Conservation (phyloP, 306 rosid genomes). For the Clitoria ternatea region DNA sequence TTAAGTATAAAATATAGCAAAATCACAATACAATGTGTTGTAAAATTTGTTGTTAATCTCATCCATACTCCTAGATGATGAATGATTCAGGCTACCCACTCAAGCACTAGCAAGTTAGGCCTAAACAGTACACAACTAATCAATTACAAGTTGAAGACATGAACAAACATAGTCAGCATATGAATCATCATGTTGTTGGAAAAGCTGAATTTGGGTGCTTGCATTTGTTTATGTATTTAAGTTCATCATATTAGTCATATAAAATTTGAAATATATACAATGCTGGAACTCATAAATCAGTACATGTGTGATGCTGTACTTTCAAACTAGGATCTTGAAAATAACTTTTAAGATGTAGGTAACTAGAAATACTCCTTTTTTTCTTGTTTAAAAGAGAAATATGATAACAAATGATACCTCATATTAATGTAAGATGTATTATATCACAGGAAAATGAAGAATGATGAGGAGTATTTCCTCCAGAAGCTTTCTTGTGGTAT, state of each 20-base stretch:
- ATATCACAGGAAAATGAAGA: constrained; percentile 64
- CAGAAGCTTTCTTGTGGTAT: constrained; percentile 53
- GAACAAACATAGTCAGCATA: neutral
- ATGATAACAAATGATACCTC: neutral
- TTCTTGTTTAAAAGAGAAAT: neutral
- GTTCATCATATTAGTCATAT: neutral
- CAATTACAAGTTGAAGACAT: neutral
- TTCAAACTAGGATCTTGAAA: neutral
- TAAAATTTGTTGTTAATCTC: neutral
- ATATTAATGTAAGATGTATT: neutral
- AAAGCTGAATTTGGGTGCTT: neutral
- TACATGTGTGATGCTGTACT: neutral
- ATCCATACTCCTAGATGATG: neutral
- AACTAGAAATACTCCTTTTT: neutral
- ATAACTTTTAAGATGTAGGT: neutral
- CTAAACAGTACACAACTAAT: neutral
- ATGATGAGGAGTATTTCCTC: constrained; percentile 46
- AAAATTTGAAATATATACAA: neutral
- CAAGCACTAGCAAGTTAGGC: neutral
- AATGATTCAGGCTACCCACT: neutral
- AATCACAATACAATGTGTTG: neutral
- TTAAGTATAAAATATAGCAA: neutral
- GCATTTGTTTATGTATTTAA: neutral
- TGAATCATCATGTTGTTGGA: neutral
- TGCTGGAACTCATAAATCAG: neutral